Conservation (phyloP, 305 asterid genomes). For the Fraxinus velutina region DNA sequence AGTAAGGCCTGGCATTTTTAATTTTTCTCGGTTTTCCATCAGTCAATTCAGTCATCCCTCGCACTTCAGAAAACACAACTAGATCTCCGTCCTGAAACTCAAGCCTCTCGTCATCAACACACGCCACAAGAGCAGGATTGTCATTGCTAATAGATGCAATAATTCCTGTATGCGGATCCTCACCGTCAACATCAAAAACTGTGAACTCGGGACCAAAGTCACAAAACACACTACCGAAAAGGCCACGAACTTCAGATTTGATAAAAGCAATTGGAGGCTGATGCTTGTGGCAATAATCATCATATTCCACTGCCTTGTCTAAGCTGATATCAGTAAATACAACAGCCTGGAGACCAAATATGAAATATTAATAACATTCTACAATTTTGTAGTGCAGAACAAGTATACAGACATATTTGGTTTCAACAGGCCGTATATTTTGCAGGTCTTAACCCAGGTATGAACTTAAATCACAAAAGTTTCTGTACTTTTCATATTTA, state of each 20-base stretch:
- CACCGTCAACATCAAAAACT: constrained; percentile 45
- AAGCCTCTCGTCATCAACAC: constrained; percentile 45
- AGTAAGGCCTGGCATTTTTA: constrained; percentile 36
- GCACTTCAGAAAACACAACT: constrained; percentile 37
- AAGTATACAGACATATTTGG: not conserved
- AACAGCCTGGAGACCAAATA: constrained; percentile 34
- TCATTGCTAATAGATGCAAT: constrained; percentile 40
- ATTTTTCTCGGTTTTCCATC: constrained; percentile 39
- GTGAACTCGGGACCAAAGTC: constrained; percentile 43
- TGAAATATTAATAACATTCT: not conserved
- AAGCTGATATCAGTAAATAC: constrained; percentile 41
- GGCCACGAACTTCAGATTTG: constrained; percentile 43
- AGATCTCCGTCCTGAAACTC: constrained; percentile 46
- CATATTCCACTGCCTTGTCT: constrained; percentile 35
- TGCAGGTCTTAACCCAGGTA: not conserved
- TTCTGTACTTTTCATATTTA: not conserved
- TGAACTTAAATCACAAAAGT: not conserved
- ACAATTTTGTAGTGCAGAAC: not conserved
- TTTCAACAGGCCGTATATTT: not conserved
- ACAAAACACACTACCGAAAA: constrained; percentile 40
- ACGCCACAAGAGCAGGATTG: constrained; percentile 36
- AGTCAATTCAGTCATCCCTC: constrained; percentile 37
- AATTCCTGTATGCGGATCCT: constrained; percentile 40
- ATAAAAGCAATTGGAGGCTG: constrained; percentile 47
- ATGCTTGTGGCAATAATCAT: constrained; percentile 39